Conservation (phyloP, 192 early-diverging fungal genomes). For the Backusella macrospora region DNA sequence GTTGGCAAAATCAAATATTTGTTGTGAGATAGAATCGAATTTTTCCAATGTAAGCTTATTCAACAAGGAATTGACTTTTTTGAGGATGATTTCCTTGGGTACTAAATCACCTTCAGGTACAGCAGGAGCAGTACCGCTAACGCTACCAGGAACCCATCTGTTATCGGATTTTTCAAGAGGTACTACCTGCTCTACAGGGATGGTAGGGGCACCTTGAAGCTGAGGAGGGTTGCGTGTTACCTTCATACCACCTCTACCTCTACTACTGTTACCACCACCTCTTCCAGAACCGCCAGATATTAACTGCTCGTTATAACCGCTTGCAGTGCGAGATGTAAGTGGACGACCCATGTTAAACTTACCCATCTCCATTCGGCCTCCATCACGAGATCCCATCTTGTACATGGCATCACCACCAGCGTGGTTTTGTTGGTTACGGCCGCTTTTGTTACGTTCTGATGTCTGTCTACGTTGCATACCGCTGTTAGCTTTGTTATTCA, state of each 20-base stretch:
- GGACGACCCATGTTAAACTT: conserved; percentile 43
- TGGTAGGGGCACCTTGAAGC: conserved; percentile 47
- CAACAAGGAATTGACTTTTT: conserved; percentile 85
- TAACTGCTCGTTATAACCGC: conserved; percentile 24
- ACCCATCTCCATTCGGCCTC: conserved; percentile 39
- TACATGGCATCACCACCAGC: conserved; percentile 31
- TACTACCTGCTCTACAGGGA: conserved; percentile 64
- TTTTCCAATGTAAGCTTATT: conserved; percentile 98
- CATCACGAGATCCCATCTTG: conserved; percentile 34
- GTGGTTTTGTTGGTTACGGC: conserved; percentile 23
- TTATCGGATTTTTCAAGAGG: conserved; percentile 82
- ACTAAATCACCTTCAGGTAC: conserved; percentile 34
- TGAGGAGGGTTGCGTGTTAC: conserved; percentile 42
- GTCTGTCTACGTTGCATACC: conserved; percentile 26
- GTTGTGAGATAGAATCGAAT: conserved; percentile 83
- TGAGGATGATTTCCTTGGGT: conserved; percentile 62
- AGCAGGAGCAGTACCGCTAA: conserved; percentile 20
- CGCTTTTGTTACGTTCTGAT: conserved; percentile 33
- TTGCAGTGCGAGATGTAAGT: conserved; percentile 48
- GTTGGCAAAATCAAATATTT: conserved; percentile 83
- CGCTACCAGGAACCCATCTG: conserved; percentile 71
- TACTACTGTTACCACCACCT: conserved; percentile 42
- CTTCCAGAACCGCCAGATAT: not conserved
- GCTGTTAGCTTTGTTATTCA: conserved; percentile 12
- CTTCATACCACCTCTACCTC: conserved; percentile 46